Evolutionary conservation across 179 eudicot genomes (phyloP), one percentile per base, ranked within the genome.

Genomic region (Silene coronaria): DNA sequence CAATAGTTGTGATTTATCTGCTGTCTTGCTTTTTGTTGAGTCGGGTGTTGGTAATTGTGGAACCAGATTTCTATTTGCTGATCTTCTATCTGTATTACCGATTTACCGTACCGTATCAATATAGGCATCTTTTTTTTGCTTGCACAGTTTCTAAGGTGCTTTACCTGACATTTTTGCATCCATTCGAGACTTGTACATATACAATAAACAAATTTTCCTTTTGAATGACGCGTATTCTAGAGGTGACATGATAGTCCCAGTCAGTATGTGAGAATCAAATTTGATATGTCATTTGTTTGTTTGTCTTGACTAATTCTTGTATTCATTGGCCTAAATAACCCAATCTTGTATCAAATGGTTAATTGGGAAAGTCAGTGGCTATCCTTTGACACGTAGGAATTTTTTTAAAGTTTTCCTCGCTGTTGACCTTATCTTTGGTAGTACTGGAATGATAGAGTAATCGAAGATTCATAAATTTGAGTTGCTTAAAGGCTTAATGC

Each of bases 1-100:
- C 72, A 79, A 75, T 84, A 78, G 70, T 27, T 81, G 28, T 79
- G 73, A 77, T 82, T 45, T 73, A 67, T 79, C 76, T 81, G 76
- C 65, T 23, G 60, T 58, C 67, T 42, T 76, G 73, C 74, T 6
- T 61, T 42, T 34, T 36, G 4, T 57, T 62, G 71, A 57, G 38
- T 36, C 27, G 61, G 74, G 80, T 72, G 68, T 64, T 75, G 46
- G 69, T 53, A 72, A 4, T 53, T 10, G 21, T 76, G 69, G 65
- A 46, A 53, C 8, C 42, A 2, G 8, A 27, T 76, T 32, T 55
- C 61, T 30, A 27, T 72, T 21, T 23, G 5, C 27, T 57, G 22
- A n/a, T 70, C 36, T 32, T 21, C 30, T 16, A 67, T 48, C 7
- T 72, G 22, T 30, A 71, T 57, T 51, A 48, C 57, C 8, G 38